Percentiles rank a stretch among this genome's conserved stretches.
phyloP scores from a whole-genome alignment of 2,329 filamentous ascomycete genomes.

The Cordyceps cateniannulata region DNA sequence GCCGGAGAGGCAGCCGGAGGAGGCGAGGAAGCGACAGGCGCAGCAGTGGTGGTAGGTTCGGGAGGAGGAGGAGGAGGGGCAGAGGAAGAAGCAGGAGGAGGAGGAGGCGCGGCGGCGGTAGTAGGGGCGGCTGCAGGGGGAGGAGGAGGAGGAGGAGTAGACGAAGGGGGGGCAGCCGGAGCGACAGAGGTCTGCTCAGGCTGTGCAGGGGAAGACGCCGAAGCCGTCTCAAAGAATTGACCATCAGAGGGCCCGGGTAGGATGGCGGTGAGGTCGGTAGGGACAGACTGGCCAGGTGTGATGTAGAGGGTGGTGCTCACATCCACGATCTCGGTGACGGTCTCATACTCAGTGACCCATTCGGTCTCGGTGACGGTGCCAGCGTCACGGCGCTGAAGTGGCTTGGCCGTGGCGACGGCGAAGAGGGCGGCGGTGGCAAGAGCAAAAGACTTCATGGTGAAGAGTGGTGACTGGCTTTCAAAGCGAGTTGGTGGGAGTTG shows the following conservation, averaged over 20 bases:
- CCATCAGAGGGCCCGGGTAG: constrained; percentile 21
- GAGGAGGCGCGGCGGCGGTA: neutral
- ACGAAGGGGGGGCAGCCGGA: neutral
- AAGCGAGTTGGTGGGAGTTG: neutral
- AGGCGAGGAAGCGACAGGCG: constrained; percentile 12
- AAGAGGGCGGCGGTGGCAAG: constrained; percentile 21
- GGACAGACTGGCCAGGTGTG: constrained; percentile 26
- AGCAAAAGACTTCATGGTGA: constrained; percentile 35
- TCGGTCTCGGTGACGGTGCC: constrained; percentile 41
- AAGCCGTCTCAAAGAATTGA: constrained; percentile 25
- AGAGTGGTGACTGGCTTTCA: neutral
- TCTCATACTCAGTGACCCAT: constrained; percentile 10
- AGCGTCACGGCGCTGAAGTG: constrained; percentile 31
- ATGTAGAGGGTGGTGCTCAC: constrained; percentile 41
- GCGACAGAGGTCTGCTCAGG: constrained; percentile 10
- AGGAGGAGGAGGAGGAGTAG: neutral
- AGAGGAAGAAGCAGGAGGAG: neutral
- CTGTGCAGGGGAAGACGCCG: neutral
- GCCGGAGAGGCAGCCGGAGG: constrained; percentile 11
- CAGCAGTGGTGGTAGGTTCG: constrained; percentile 14
- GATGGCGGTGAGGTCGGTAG: constrained; percentile 19
- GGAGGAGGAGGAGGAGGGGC: neutral
- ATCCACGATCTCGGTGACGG: constrained; percentile 43
- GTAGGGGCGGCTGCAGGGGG: neutral
- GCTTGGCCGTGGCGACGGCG: constrained; percentile 40